These are phyloP conservation scores for Urtica urens DNA, from an alignment of 306 rosid species.

Conservation along the genomic window DNA sequence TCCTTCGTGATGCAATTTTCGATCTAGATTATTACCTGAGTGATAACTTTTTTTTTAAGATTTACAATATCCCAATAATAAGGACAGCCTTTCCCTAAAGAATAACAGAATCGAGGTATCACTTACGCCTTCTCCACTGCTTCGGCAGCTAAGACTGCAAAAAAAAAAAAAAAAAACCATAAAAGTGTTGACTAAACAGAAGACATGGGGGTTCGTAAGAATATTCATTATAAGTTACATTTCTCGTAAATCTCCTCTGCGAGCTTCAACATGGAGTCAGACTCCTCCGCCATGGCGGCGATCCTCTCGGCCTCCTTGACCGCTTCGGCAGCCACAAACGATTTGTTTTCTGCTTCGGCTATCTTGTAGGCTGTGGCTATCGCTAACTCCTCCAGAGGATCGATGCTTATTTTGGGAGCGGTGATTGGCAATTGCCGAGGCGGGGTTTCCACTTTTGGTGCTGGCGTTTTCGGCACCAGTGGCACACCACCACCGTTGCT, in stretches of 20 bases:
- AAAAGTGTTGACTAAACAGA: no score
- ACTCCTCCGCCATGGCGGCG: constrained; percentile 23
- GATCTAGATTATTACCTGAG: no score
- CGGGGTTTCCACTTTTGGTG: constrained; percentile 13
- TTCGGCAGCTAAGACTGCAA: no score
- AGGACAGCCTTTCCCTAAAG: no score
- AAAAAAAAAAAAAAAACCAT: no score
- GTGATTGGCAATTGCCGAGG: constrained; percentile 6
- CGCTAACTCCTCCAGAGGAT: constrained; percentile 20
- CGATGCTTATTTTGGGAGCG: background rate
- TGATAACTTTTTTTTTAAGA: no score
- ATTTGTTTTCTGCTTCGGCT: constrained; percentile 34
- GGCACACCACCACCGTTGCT: background rate
- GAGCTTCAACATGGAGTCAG: constrained; percentile 17
- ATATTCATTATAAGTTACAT: constrained; percentile 21
- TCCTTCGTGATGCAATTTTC: no score
- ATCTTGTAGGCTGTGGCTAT: constrained; percentile 24
- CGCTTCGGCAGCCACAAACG: constrained; percentile 28
- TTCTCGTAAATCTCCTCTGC: constrained; percentile 24
- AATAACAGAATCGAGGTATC: no score
- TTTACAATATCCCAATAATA: no score
- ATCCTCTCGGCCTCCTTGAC: constrained; percentile 30
- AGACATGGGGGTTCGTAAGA: no score
- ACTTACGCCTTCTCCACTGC: no score
- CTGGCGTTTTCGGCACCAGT: constrained; percentile 3